Conservation (phyloP, 106 monocot species). For the Posidonia australis region DNA sequence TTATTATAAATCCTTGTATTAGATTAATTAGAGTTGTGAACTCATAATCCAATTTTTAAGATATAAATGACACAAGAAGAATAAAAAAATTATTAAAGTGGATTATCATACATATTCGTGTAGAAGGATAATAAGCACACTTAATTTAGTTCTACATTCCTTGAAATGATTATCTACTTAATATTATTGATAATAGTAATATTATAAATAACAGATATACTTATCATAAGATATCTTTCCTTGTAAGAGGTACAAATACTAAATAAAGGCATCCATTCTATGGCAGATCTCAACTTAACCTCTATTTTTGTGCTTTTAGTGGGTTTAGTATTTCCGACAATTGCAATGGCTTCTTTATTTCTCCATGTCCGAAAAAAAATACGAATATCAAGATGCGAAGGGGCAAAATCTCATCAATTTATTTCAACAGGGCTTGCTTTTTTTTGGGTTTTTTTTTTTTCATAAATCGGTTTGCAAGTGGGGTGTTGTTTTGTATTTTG, state of each 20-base stretch:
- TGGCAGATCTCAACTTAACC: constrained; percentile 8
- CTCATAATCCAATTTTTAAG: not conserved
- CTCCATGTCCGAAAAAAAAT: not conserved
- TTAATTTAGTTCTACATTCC: constrained; percentile 11
- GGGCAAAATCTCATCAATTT: constrained; percentile 4
- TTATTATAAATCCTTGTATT: not conserved
- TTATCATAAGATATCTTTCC: constrained; percentile 8
- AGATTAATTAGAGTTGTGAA: not conserved
- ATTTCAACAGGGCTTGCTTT: no score
- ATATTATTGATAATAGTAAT: no score
- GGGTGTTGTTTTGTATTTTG: no score
- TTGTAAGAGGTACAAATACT: not conserved
- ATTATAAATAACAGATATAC: no score
- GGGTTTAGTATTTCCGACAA: not conserved
- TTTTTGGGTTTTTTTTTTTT: no score
- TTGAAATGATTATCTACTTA: constrained; percentile 5
- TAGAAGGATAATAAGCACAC: no score
- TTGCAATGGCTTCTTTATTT: constrained; percentile 8
- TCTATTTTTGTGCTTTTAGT: constrained; percentile 9
- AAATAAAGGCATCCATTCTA: not conserved
- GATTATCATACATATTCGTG: no score
- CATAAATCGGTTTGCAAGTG: no score
- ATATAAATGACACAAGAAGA: not conserved
- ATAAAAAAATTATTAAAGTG: not conserved
- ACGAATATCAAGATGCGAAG: not conserved